Evolutionary conservation across 306 rosid species (phyloP).

Genomic region (Vigna unguiculata): DNA sequence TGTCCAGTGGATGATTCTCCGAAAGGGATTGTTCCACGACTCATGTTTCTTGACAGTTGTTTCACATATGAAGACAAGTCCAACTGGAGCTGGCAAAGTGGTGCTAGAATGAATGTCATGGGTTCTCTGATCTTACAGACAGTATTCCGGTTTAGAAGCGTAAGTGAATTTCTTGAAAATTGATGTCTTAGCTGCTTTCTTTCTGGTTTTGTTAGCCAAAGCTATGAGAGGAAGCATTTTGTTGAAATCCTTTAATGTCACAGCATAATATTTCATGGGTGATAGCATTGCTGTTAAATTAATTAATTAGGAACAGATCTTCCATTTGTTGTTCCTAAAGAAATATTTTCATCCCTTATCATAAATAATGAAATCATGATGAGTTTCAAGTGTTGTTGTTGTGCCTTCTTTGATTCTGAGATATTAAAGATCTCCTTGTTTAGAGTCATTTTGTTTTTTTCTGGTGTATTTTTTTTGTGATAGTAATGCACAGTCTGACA

Average conservation of each 20-base stretch:
- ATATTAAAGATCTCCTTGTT: constrained; percentile 26
- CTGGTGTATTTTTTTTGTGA: background rate
- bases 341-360: background rate
- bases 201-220: constrained; percentile 5
- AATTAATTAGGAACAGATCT: constrained; percentile 10
- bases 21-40: constrained; percentile 76
- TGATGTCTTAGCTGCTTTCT: constrained; percentile 12
- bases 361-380: constrained; percentile 18
- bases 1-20: constrained; percentile 65
- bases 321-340: constrained; percentile 15
- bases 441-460: constrained; percentile 24
- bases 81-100: constrained; percentile 76
- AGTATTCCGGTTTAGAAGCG: constrained; percentile 58
- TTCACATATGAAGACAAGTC: constrained; percentile 68
- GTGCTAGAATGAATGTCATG: constrained; percentile 68
- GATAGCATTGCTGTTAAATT: constrained; percentile 10
- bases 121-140: constrained; percentile 91
- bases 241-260: constrained; percentile 9
- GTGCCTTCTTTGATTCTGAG: constrained; percentile 5
- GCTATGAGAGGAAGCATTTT: background rate
- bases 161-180: constrained; percentile 46
- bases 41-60: constrained; percentile 83
- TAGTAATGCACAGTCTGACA: constrained; percentile 11
- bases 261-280: constrained; percentile 11
- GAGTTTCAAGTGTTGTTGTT: background rate